Base-by-base conservation (phyloP, 192 early-diverging fungal genomes). In the Lobulomyces angularis region DNA sequence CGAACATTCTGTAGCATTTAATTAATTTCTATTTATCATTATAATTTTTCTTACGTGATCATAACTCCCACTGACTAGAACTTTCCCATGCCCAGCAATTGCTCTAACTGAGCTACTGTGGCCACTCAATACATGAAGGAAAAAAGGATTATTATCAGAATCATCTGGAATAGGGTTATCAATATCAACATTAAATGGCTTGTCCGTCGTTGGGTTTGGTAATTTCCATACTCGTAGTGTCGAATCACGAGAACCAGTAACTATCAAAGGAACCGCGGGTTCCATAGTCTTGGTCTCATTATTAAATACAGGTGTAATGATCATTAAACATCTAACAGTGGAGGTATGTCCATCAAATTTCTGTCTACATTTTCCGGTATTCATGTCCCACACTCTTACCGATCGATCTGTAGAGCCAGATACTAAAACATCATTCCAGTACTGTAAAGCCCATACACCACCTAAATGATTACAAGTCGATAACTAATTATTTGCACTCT, bases 391-490 rank as follows among this genome's bases (percentile, higher is more conserved):
- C 0, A 97, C 85, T 3, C 93, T 67, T 19, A 99, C 88, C 3
- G 87, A 86, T 20, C 92, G 65, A 58, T 99, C 95, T 1, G 90
- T 95, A 9, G 87, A 88, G 16, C 95, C 91, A 38, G 82, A 85
- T 5, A 99, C 88, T 3, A 99, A 69, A 0, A 86, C 85, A 39
- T 82, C 71, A 20, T 84, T 81, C 27, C 81, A 77, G 41, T 92
- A 91, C 45, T 92, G 82, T 26, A 99, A 61, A 7, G 91, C 91
- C 95, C 95, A 99, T 5, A 99, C 91, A 38, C 95, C 95, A 29
- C 92, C 93, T 26, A 87, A 85, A 36, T 74, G 71, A n/a, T n/a
- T n/a, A n/a, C n/a, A n/a, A n/a, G n/a, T n/a, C n/a, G n/a, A n/a
- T n/a, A n/a, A n/a, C n/a, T n/a, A n/a, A n/a, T n/a, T n/a, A n/a